Percentiles rank a stretch among this genome's conserved stretches.
phyloP scores from a whole-genome alignment of 306 rosid species.

The Sicyos baderoa region DNA sequence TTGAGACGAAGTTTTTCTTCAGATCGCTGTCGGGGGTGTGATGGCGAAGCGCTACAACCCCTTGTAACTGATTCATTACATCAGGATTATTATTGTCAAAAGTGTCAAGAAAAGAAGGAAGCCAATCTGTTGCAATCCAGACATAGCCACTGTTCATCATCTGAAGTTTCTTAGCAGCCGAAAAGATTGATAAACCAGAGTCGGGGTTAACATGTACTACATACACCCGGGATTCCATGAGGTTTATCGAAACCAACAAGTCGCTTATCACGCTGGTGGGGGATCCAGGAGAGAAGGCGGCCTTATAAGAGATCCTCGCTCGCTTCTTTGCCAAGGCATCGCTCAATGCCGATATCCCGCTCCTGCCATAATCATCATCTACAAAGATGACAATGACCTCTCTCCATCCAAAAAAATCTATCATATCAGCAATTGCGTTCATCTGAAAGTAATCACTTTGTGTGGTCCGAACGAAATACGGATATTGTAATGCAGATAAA shows the following conservation, averaged over 20 bases:
- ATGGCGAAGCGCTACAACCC: conserved; percentile 75
- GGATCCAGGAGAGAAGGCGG: conserved; percentile 54
- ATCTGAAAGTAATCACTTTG: conserved; percentile 73
- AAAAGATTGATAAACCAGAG: conserved; percentile 51
- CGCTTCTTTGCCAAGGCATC: conserved; percentile 66
- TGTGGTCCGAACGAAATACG: conserved; percentile 65
- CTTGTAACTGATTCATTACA: conserved; percentile 52
- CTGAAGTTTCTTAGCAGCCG: conserved; percentile 49
- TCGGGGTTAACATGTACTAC: conserved; percentile 89
- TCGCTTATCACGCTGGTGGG: conserved; percentile 27
- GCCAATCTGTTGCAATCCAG: conserved; percentile 94
- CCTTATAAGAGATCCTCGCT: conserved; percentile 64
- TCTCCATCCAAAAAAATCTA: conserved; percentile 57
- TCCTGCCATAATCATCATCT: conserved; percentile 79
- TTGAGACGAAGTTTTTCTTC: conserved; percentile 38
- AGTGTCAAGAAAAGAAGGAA: conserved; percentile 67
- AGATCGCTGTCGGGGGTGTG: conserved; percentile 50
- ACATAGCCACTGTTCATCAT: conserved; percentile 61
- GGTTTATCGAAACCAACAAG: conserved; percentile 50
- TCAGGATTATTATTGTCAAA: conserved; percentile 27
- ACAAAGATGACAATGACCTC: conserved; percentile 73
- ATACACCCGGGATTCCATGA: conserved; percentile 88
- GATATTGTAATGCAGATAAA: conserved; percentile 68
- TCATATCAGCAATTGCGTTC: conserved; percentile 71
- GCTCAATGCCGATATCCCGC: conserved; percentile 58